phyloP scores from a whole-genome alignment of 768 basidiomycete genomes.

The Phlebiopsis flavidoalba region DNA sequence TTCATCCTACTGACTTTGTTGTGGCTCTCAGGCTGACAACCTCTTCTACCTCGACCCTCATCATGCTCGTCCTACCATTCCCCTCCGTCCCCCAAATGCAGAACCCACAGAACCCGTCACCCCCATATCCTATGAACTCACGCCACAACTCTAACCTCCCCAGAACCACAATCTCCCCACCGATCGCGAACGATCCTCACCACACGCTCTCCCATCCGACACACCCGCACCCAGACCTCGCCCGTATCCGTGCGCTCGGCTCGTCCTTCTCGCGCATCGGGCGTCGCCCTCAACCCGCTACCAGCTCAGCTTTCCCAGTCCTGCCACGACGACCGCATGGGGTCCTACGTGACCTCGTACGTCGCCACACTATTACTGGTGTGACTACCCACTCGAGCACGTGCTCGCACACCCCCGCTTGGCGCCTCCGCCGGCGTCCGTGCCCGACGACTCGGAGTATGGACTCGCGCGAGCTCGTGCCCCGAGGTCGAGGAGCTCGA shows the following conservation, averaged over 20 bases:
- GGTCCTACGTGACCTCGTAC: constrained; percentile 12
- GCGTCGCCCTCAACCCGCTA: constrained; percentile 64
- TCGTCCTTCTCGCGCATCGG: constrained; percentile 45
- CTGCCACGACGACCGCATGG: constrained; percentile 20
- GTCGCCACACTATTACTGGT: no score
- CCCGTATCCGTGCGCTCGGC: constrained; percentile 22
- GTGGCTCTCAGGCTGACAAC: constrained; percentile 84
- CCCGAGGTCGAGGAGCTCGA: constrained; percentile 34
- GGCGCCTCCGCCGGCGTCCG: constrained; percentile 24
- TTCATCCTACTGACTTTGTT: constrained; percentile 98
- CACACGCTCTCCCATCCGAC: constrained; percentile 16
- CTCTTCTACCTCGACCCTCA: constrained; percentile 83
- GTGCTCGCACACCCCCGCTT: constrained; percentile 24
- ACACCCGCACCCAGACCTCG: constrained; percentile 23
- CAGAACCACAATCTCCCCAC: constrained; percentile 16
- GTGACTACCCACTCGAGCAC: constrained; percentile 2
- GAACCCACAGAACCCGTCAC: constrained; percentile 6
- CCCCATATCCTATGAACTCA: constrained; percentile 9
- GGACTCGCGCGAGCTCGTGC: constrained; percentile 32
- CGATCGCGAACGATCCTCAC: constrained; percentile 14
- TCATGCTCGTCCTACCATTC: constrained; percentile 71
- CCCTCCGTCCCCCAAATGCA: constrained; percentile 47
- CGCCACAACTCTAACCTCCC: constrained; percentile 18
- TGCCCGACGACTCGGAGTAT: constrained; percentile 26
- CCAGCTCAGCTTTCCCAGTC: constrained; percentile 52